Percentiles rank a stretch among this genome's conserved stretches.
Conservation (phyloP, 495 filamentous ascomycete species). For the Sordaria brevicollis region DNA sequence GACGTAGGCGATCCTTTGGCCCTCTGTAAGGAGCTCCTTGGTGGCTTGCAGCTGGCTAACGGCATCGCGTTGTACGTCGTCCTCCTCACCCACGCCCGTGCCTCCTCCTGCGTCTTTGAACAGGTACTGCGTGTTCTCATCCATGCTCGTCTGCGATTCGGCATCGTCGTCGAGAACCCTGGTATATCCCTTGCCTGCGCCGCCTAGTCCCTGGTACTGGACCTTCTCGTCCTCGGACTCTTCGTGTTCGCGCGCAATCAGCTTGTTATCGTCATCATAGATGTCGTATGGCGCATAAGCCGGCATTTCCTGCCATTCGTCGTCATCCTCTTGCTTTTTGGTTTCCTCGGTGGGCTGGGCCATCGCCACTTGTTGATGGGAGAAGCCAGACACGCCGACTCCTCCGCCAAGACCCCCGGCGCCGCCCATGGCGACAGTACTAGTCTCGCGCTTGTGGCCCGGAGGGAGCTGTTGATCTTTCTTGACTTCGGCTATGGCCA, state of each 20-base stretch:
- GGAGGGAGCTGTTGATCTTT: constrained; percentile 4
- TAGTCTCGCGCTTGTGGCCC: constrained; percentile 22
- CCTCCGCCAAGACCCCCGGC: background rate
- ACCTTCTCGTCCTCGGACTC: constrained; percentile 64
- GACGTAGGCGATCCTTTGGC: constrained; percentile 93
- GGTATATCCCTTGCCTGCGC: constrained; percentile 91
- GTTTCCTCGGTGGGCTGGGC: constrained; percentile 36
- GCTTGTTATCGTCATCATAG: constrained; percentile 85
- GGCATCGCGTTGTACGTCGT: constrained; percentile 75
- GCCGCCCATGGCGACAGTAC: constrained; percentile 6
- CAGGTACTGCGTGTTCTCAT: constrained; percentile 93
- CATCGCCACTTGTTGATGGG: constrained; percentile 70
- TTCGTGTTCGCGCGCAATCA: constrained; percentile 68
- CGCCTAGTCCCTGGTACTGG: constrained; percentile 65
- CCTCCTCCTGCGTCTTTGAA: constrained; percentile 57
- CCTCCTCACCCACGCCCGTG: constrained; percentile 53
- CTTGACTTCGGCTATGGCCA: constrained; percentile 8
- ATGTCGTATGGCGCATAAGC: constrained; percentile 84
- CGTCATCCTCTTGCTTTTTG: constrained; percentile 42
- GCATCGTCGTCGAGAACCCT: constrained; percentile 91
- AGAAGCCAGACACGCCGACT: constrained; percentile 66
- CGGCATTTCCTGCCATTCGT: constrained; percentile 87
- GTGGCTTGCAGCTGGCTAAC: constrained; percentile 89
- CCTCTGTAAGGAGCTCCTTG: constrained; percentile 89
- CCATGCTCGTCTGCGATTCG: constrained; percentile 87